phyloP scores from a whole-genome alignment of 257 asterid species.

The Rubia yunnanensis region DNA sequence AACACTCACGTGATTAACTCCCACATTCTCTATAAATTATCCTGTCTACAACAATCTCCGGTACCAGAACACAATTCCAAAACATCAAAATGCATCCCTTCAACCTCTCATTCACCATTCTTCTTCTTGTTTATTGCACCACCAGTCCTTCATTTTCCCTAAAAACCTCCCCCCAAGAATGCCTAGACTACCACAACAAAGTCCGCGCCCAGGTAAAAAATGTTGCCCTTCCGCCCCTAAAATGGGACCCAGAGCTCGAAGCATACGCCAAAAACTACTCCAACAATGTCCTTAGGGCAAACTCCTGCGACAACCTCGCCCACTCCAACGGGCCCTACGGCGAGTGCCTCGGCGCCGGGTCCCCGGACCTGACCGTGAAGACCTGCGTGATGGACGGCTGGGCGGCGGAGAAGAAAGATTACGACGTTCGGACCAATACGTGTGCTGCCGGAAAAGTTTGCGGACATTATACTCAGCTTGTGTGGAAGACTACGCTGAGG shows the following conservation, averaged over 20 bases:
- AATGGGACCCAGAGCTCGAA: slow-evolving; percentile 31
- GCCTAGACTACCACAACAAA: slow-evolving; percentile 25
- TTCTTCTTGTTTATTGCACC: too few relatives aligned
- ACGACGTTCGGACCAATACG: slow-evolving; percentile 10
- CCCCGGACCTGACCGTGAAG: slow-evolving; percentile 19
- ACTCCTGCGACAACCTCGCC: slow-evolving; percentile 23
- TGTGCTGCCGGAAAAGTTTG: slow-evolving; percentile 36
- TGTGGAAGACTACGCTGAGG: slow-evolving; percentile 29
- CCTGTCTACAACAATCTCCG: too few relatives aligned
- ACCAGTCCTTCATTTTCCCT: too few relatives aligned
- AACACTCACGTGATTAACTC: too few relatives aligned
- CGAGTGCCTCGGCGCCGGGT: slow-evolving; percentile 45
- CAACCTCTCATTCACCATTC: too few relatives aligned
- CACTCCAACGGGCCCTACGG: slow-evolving; percentile 40
- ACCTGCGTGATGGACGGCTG: slow-evolving; percentile 13
- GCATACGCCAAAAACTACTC: slow-evolving; percentile 35
- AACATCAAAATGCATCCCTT: too few relatives aligned
- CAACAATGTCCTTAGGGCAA: slow-evolving; percentile 16
- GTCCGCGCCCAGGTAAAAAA: slow-evolving; percentile 18
- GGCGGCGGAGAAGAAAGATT: slow-evolving; percentile 27
- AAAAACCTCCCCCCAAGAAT: slow-evolving; percentile 22
- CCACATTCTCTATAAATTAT: too few relatives aligned
- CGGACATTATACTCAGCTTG: slow-evolving; percentile 45
- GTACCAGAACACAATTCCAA: too few relatives aligned
- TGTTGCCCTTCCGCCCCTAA: slow-evolving; percentile 20